Base-by-base conservation (phyloP, 345 rosid genomes). In the Gossypium anomalum region DNA sequence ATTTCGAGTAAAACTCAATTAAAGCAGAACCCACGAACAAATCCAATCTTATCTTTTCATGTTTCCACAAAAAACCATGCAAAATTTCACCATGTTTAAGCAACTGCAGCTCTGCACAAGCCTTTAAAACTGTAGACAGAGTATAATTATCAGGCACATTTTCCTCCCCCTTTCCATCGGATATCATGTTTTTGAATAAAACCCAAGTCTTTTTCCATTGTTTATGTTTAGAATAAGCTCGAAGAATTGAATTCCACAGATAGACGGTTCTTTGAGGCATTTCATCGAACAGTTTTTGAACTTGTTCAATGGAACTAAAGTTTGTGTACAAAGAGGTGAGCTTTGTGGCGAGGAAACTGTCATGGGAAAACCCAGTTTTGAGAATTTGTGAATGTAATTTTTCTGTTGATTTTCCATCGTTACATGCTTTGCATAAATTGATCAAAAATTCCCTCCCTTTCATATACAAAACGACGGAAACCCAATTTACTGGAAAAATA, bases 231-330 rank as follows among this genome's bases (percentile, higher is more conserved):
- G 84, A 79, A 47, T 80, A 81, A 56, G 85, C 77, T 79, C 83
- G 81, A 12, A 89, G 89, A 62, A 85, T 66, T 19, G 86, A 76
- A 49, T 87, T 89, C 78, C 83, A 87, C 41, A 84, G 85, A 77
- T 68, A 83, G 55, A 82, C 77, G 47, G 82, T 84, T 73, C 83
- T 78, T 3, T 74, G 76, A 5, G 87, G 82, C 78, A 78, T 83
- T 83, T 87, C 83, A 56, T 65, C 89, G 85, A 87, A 87, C 85
- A 89, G 2, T 49, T 78, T 83, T 74, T 80, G 82, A 34, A 89
- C 91, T 72, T 56, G 48, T 8, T 74, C 74, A 2, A 81, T 58
- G 47, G 82, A 72, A 23, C 70, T 64, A 6, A 73, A 65, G 2
- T 72, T 57, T 0, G 78, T 43, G 0, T 58, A 57, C 0, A 57